Evolutionary conservation across 495 filamentous ascomycete species (phyloP), one percentile per base, ranked within the genome.

Genomic region (Hypoxylon cercidicola): DNA sequence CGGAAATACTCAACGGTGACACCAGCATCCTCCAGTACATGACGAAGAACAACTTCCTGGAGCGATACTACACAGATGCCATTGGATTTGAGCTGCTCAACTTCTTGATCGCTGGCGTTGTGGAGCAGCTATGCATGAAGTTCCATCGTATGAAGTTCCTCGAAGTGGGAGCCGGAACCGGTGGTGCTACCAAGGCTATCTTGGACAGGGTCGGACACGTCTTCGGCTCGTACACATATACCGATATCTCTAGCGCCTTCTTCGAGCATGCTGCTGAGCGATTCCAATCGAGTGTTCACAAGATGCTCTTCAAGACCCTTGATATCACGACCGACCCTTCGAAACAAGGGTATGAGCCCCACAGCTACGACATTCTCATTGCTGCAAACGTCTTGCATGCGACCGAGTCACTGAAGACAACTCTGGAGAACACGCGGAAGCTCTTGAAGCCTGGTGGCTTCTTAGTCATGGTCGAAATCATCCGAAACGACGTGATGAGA

Each of bases 401-500:
- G 1, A 87, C 83, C 0, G 52, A 47, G 3, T 57, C 65, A 9
- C 50, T 85, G 0, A 52, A 77, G 4, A 62, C 72, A 10, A 82
- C 75, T 1, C 28, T 88, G 32, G 19, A 16, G 0, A 78, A 86
- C 66, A 55, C 75, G 0, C 74, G 77, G 1, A 55, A 68, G 21
- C 70, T 88, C 0, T 55, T 88, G n/a, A 85, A 81, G 60, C 84
- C 85, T 11, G 84, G 83, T 32, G 85, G 85, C 0, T 76, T 77
- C 47, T 53, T 87, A 2, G 18, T 87, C 1, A 10, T 84, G 7
- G 37, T 79, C 0, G 85, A 88, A 56, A 18, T 82, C 18, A 84
- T 79, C 0, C 64, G 78, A 35, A 66, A 73, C 12, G 68, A 68
- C 3, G 59, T 62, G 8, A 57, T 78, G 45, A 60, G 73, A 48